Base-by-base conservation (phyloP, 768 basidiomycete genomes). In the Hydnum rufescens region DNA sequence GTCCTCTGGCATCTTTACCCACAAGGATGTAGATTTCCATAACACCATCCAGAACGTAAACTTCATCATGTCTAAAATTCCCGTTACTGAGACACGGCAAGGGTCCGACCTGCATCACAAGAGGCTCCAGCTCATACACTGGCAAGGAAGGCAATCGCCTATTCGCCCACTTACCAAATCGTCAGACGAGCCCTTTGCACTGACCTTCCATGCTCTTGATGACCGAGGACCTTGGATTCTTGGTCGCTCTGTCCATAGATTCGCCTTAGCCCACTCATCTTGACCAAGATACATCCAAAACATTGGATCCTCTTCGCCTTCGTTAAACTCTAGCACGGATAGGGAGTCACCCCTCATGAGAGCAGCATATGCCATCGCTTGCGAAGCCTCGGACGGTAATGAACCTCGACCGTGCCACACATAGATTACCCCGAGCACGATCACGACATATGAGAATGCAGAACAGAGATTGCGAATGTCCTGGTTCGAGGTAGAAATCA, bases 281-380 rank as follows among this genome's bases (percentile, higher is more conserved):
- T 82, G 75, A n/a, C 85, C 85, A 2, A 88, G 69, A 32, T 82
- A 73, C 75, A 83, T 78, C 82, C 86, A 86, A 61, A 89, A 86
- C 74, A 86, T 77, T 54, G 85, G 81, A 51, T 85, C 79, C 16
- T 70, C 68, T 23, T 64, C 59, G 36, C 80, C 78, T 51, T 70
- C 71, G 58, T 75, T 73, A n/a, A 75, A 74, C 58, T 88, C 82
- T 4, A 73, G 64, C 19, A 78, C 49, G 65, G 16, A 60, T 60
- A 4, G 64, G 63, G 3, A 65, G 62, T 46, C 64, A 65, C 19
- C 61, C 58, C 0, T 69, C 36, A 84, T 65, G 4, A 61, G 64
- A 30, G 66, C 65, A 2, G 74, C 80, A 61, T 87, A 88, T 54
- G 67, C 62, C 18, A 74, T 57, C 0, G 83, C 82, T 3, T 77